These are phyloP conservation scores for Penicillium frequentans DNA, from an alignment of 2,329 filamentous ascomycete species.

Conservation along the genomic window DNA sequence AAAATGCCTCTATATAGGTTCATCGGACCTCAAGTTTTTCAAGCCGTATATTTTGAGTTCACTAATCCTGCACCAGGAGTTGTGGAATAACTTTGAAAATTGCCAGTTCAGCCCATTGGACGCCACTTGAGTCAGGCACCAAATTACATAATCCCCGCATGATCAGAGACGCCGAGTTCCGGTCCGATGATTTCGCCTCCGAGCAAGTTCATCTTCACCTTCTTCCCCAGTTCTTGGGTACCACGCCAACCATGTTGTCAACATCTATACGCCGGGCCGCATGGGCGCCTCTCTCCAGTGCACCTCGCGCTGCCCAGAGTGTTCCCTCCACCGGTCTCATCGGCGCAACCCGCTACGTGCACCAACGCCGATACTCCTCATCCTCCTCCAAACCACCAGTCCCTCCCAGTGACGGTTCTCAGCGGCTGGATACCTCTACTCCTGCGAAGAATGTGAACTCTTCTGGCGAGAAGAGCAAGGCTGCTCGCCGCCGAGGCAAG, in stretches of 20 bases:
- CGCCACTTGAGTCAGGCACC: conserved; percentile 19
- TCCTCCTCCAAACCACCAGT: conserved; percentile 49
- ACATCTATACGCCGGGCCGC: conserved; percentile 48
- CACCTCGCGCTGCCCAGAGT: conserved; percentile 34
- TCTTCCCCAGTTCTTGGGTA: conserved; percentile 26
- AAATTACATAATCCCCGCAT: conserved; percentile 34
- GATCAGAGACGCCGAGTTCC: conserved; percentile 33
- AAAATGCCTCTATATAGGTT: too few species aligned
- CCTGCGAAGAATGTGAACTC: conserved; percentile 41
- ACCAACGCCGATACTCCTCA: conserved; percentile 50
- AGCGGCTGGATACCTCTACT: conserved; percentile 40
- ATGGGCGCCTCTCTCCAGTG: conserved; percentile 38
- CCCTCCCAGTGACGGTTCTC: conserved; percentile 47
- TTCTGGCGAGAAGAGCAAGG: conserved; percentile 37
- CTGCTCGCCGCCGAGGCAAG: conserved; percentile 37
- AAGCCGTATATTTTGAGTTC: too few species aligned
- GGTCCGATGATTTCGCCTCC: conserved; percentile 39
- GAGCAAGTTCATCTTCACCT: conserved; percentile 28
- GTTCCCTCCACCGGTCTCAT: conserved; percentile 32
- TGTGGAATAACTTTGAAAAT: too few species aligned
- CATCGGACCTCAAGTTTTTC: too few species aligned
- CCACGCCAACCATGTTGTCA: conserved; percentile 42
- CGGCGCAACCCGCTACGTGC: conserved; percentile 35
- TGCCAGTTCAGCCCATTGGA: background rate
- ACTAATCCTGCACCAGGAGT: too few species aligned